phyloP scores from a whole-genome alignment of 202 grass and related monocot species.

The Carex arenaria region DNA sequence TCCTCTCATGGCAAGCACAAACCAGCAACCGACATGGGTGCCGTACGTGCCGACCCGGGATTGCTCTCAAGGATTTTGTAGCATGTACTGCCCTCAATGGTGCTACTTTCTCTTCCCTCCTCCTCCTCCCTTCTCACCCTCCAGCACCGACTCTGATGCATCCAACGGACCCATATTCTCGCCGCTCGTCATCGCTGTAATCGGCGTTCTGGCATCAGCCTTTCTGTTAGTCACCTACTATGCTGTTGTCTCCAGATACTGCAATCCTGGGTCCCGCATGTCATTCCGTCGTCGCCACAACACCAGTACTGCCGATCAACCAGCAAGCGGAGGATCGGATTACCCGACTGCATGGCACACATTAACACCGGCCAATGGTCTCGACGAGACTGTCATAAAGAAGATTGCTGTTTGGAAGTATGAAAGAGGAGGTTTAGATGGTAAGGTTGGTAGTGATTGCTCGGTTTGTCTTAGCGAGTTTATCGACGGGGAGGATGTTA shows the following conservation, averaged over 20 bases:
- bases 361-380: slow-evolving; percentile 37
- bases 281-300: slow-evolving; percentile 34
- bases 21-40: slow-evolving; percentile 58
- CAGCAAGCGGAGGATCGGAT: not conserved
- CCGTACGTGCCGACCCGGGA: slow-evolving; percentile 74
- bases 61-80: slow-evolving; percentile 91
- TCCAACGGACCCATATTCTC: slow-evolving; percentile 57
- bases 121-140: slow-evolving; percentile 57
- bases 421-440: slow-evolving; percentile 47
- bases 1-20: slow-evolving; percentile 11
- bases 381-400: slow-evolving; percentile 75
- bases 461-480: slow-evolving; percentile 93
- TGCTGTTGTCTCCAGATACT: slow-evolving; percentile 85
- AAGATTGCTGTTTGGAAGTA: slow-evolving; percentile 84
- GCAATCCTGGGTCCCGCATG: slow-evolving; percentile 42
- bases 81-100: slow-evolving; percentile 92
- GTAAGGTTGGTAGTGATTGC: slow-evolving; percentile 51
- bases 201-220: slow-evolving; percentile 66
- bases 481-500: slow-evolving; percentile 74
- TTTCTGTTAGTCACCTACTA: slow-evolving; percentile 95
- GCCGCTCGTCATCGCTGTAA: slow-evolving; percentile 84
- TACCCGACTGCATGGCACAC: slow-evolving; percentile 42
- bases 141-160: slow-evolving; percentile 30
- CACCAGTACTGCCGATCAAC: not conserved
- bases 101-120: slow-evolving; percentile 91